Conservation (phyloP, 2,329 filamentous ascomycete genomes). For the Trichothecium roseum region DNA sequence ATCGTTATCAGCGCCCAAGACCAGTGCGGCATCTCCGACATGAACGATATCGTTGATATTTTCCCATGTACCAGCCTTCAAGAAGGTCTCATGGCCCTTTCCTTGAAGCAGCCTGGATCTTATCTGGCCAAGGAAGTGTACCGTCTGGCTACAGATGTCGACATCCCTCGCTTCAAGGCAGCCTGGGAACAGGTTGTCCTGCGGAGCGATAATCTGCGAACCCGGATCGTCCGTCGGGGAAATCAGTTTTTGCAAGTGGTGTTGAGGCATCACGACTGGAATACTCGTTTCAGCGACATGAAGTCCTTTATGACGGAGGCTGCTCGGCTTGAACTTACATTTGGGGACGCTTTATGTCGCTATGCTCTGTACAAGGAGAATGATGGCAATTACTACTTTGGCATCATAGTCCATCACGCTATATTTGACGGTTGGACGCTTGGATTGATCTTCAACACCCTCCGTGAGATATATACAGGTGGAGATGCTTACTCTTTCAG, state of each 20-base stretch:
- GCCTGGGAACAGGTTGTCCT: constrained; percentile 5
- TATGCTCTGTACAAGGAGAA: too few relatives aligned
- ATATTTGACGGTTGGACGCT: constrained; percentile 74
- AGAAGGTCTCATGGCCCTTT: constrained; percentile 36
- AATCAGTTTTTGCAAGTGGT: too few relatives aligned
- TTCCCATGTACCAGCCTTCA: constrained; percentile 39
- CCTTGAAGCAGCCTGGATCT: constrained; percentile 22
- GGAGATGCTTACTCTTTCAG: too few relatives aligned
- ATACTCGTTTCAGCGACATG: too few relatives aligned
- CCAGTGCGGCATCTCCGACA: neutral
- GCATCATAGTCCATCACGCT: constrained; percentile 65
- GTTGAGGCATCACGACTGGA: too few relatives aligned
- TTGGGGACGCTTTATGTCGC: too few relatives aligned
- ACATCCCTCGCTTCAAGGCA: constrained; percentile 7
- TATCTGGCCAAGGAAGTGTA: constrained; percentile 19
- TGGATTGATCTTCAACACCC: constrained; percentile 1
- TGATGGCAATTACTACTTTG: constrained; percentile 9
- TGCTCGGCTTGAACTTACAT: too few relatives aligned
- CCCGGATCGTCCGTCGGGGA: too few relatives aligned
- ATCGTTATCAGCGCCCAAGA: too few relatives aligned
- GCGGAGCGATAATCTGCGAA: neutral
- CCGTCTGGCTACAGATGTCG: constrained; percentile 7
- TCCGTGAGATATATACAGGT: neutral
- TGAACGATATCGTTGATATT: constrained; percentile 26
- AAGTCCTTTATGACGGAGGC: too few relatives aligned